These are phyloP conservation scores for Agrostemma githago DNA, from an alignment of 148 eudicot genomes.

Conservation along the genomic window DNA sequence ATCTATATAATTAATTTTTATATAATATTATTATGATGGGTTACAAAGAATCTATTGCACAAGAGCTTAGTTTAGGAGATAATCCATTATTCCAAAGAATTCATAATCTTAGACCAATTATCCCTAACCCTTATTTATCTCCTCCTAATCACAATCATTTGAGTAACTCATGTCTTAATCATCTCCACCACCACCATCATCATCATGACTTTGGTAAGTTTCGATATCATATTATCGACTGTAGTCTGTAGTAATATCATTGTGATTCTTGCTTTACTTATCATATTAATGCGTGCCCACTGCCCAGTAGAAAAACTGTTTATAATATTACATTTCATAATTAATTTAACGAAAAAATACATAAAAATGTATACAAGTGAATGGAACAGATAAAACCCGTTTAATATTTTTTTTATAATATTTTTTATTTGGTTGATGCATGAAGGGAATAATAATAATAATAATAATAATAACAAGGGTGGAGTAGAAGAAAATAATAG, in stretches of 20 bases:
- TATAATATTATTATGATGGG: conserved; percentile 32
- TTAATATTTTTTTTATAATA: no score
- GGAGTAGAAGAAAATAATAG: conserved; percentile 30
- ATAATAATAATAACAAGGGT: conserved; percentile 11
- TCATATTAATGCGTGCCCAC: no score
- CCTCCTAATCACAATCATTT: conserved; percentile 19
- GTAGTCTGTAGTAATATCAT: no score
- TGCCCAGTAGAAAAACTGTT: no score
- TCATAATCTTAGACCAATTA: conserved; percentile 41
- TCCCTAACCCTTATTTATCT: conserved; percentile 30
- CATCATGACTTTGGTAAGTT: conserved; percentile 17
- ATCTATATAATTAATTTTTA: conserved; percentile 16
- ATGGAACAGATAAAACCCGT: no score
- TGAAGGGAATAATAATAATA: background rate
- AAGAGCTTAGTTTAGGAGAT: conserved; percentile 36
- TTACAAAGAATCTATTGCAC: conserved; percentile 34
- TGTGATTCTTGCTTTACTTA: no score
- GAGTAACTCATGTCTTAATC: conserved; percentile 21
- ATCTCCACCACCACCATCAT: conserved; percentile 21
- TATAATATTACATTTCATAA: no score
- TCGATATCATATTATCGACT: background rate
- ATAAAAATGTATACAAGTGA: no score
- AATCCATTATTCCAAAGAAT: conserved; percentile 42
- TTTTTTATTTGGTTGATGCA: background rate
- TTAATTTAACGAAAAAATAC: no score